Evolutionary conservation across 345 rosid species (phyloP).

Genomic region (Gossypium australe): DNA sequence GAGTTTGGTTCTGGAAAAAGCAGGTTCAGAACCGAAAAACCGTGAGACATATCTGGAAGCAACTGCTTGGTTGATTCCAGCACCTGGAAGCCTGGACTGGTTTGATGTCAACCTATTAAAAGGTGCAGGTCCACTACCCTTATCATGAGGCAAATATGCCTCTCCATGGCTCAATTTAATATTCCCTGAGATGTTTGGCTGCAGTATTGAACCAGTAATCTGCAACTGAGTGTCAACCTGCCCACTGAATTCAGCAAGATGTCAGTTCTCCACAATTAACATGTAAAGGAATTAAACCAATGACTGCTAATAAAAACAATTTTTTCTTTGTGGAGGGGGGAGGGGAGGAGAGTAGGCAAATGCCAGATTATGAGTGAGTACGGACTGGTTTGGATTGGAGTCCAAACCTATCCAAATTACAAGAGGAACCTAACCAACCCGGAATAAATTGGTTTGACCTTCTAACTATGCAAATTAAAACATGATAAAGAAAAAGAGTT

Average conservation of each 20-base stretch:
- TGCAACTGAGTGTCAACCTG: constrained; percentile 95
- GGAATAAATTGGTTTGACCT: background rate
- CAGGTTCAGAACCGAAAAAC: constrained; percentile 65
- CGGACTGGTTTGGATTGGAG: background rate
- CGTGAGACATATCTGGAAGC: constrained; percentile 84
- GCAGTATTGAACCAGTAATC: constrained; percentile 86
- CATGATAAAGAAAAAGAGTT: background rate
- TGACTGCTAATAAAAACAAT: background rate
- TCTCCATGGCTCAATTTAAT: constrained; percentile 95
- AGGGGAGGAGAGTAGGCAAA: background rate
- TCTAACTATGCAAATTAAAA: background rate
- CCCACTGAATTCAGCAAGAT: constrained; percentile 52
- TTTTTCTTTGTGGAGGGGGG: background rate
- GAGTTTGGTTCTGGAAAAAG: constrained; percentile 53
- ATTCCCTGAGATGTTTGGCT: constrained; percentile 92
- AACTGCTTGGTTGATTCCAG: constrained; percentile 70
- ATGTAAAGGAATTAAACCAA: background rate
- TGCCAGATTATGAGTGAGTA: background rate
- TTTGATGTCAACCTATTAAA: constrained; percentile 66
- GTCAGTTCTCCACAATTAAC: background rate
- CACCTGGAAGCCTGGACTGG: constrained; percentile 60
- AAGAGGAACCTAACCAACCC: background rate
- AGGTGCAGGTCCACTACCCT: constrained; percentile 71
- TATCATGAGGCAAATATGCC: constrained; percentile 98
- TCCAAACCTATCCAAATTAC: background rate